Base-by-base conservation (phyloP, 148 eudicot species). In the Selenicereus undatus region DNA sequence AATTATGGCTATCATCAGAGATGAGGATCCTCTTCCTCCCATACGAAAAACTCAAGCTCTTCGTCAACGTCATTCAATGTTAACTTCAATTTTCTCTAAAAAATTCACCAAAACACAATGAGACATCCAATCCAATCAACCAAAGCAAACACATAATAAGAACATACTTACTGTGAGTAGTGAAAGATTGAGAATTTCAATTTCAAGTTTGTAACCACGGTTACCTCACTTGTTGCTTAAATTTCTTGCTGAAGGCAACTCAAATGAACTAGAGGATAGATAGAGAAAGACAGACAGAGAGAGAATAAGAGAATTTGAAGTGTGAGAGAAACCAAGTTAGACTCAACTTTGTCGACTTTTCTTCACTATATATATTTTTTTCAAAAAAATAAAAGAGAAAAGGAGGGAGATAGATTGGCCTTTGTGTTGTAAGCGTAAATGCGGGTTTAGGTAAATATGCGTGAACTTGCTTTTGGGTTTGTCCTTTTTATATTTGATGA, bases 1-100 rank as follows among this genome's bases (percentile, higher is more conserved):
- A 64, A 64, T 64, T 64, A 11, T 9, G 11, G 27, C n/a, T 35
- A 72, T 72, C 16, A 35, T 72, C 27, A 39, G 51, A 72, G 7
- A 72, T 18, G n/a, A 36, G 50, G 16, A 72, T 43, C 45, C 75
- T 72, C 51, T 72, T 72, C 27, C 75, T 72, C 5, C 75, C 75
- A 10, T 35, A 39, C 11, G 75, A 72, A 26, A 72, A 72, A 43
- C 75, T 36, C 27, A 72, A 72, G 75, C 75, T 72, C 50, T 72
- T 72, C 27, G 50, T 35, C 50, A 72, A 8, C 51, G 72, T 14
- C 72, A 68, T 68, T 27, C 0, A 24, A 24, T 12, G 11, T 24
- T 2, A 24, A 64, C 11, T 11, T 27, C 0, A 29, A 66, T 64
- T 10, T 64, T 2, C 68, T 22, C 35, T 66, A 32, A 66, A 29